Percentiles rank a stretch among this genome's conserved stretches.
These are phyloP conservation scores for Populus hybrid DNA, from an alignment of 441 rosid genomes.

Conservation along the genomic window DNA sequence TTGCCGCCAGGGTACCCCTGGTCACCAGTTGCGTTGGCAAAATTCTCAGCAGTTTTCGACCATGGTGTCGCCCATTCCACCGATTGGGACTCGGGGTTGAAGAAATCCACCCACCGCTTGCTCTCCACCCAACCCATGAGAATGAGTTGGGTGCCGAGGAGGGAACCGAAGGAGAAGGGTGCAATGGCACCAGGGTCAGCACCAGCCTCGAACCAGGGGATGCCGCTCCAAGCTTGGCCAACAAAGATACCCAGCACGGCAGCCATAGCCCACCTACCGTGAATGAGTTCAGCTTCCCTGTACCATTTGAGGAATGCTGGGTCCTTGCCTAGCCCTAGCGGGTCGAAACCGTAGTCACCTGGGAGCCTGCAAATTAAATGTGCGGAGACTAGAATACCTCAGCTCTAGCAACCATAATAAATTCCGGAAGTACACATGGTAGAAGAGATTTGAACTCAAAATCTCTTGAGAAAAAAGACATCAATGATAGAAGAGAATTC, in stretches of 20 bases:
- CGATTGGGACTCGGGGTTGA: conserved; percentile 85
- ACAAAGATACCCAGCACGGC: conserved; percentile 90
- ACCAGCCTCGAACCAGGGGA: conserved; percentile 97
- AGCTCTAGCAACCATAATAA: background rate
- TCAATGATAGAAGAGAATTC: background rate
- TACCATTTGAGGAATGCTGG: conserved; percentile 95
- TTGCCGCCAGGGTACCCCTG: conserved; percentile 96
- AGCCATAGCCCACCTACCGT: conserved; percentile 96
- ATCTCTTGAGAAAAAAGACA: background rate
- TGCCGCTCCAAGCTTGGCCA: conserved; percentile 93
- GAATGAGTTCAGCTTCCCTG: conserved; percentile 94
- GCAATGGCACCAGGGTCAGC: conserved; percentile 85
- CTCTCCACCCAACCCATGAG: conserved; percentile 99
- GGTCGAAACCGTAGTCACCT: conserved; percentile 94
- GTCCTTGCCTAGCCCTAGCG: conserved; percentile 87
- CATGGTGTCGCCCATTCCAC: conserved; percentile 97
- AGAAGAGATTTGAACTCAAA: background rate
- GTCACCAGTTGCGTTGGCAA: conserved; percentile 78
- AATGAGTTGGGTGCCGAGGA: conserved; percentile 75
- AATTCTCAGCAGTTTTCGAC: conserved; percentile 85
- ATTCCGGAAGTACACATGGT: background rate
- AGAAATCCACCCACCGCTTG: conserved; percentile 95
- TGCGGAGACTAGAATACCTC: background rate
- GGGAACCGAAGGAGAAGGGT: conserved; percentile 85
- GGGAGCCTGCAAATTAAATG: conserved; percentile 59